Percentiles rank a stretch among this genome's conserved stretches.
Conservation (phyloP, 352 stramenopile genomes). For the Globisporangium splendens region DNA sequence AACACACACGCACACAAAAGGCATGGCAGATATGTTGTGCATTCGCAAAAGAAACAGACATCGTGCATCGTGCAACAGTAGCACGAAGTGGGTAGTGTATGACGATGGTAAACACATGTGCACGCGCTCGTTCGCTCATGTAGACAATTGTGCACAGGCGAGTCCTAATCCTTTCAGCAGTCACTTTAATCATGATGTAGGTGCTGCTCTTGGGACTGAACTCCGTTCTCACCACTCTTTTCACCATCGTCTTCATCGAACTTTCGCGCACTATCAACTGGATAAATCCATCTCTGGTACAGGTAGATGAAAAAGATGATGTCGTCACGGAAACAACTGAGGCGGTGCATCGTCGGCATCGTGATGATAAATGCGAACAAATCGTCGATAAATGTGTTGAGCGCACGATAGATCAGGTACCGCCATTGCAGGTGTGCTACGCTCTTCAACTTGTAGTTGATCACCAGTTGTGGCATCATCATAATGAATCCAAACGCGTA, state of each 20-base stretch:
- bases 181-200: neutral
- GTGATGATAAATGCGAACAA: slow-evolving; percentile 90
- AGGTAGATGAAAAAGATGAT: slow-evolving; percentile 90
- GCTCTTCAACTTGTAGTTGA: slow-evolving; percentile 92
- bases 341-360: slow-evolving; percentile 89
- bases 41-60: no score
- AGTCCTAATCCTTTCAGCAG: neutral
- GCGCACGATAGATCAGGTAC: slow-evolving; percentile 92
- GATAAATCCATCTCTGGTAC: slow-evolving; percentile 91
- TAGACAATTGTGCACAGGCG: no score
- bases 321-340: slow-evolving; percentile 89
- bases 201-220: no score
- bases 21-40: no score
- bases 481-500: slow-evolving; percentile 91
- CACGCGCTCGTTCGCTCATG: no score
- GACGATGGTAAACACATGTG: no score
- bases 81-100: no score
- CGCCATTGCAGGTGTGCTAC: slow-evolving; percentile 92
- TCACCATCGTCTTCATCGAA: slow-evolving; percentile 40
- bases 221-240: neutral
- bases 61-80: no score
- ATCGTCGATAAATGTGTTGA: slow-evolving; percentile 94
- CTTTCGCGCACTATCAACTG: slow-evolving; percentile 57
- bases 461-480: slow-evolving; percentile 91
- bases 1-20: no score